phyloP scores from a whole-genome alignment of 164 flowering plant genomes.

The Saururus chinensis region DNA sequence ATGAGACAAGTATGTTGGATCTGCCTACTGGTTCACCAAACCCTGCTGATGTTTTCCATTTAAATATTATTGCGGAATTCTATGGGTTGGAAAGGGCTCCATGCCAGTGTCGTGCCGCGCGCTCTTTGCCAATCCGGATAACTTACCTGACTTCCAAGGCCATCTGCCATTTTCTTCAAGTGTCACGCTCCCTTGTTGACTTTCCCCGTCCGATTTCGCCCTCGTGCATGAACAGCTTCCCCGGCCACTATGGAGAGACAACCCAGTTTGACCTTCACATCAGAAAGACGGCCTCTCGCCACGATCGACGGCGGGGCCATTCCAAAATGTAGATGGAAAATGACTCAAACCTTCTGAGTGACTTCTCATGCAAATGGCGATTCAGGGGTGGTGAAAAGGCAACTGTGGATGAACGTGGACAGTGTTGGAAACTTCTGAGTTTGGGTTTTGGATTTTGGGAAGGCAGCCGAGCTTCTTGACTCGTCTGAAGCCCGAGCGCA shows the following conservation, averaged over 20 bases:
- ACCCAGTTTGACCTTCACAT: background rate
- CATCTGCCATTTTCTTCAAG: background rate
- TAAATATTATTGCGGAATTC: background rate
- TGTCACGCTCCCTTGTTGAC: constrained; percentile 1
- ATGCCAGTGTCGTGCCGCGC: background rate
- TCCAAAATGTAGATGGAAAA: too few relatives aligned
- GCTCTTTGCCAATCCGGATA: background rate
- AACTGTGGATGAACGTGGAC: background rate
- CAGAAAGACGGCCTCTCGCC: too few relatives aligned
- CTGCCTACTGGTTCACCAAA: too few relatives aligned
- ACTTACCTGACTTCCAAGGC: background rate
- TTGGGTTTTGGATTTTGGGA: background rate
- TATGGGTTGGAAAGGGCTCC: background rate
- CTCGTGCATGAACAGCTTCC: background rate
- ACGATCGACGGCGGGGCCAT: too few relatives aligned
- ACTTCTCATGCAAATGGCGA: background rate
- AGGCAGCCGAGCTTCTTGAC: background rate
- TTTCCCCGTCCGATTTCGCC: background rate
- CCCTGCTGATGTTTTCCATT: background rate
- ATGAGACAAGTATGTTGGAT: too few relatives aligned
- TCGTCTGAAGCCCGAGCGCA: too few relatives aligned
- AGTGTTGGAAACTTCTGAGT: background rate
- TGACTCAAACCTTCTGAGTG: background rate
- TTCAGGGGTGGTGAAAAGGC: background rate
- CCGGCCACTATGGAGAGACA: background rate